These are phyloP conservation scores for Stachybotrys chartarum DNA, from an alignment of 2,329 filamentous ascomycete species.

Conservation along the genomic window DNA sequence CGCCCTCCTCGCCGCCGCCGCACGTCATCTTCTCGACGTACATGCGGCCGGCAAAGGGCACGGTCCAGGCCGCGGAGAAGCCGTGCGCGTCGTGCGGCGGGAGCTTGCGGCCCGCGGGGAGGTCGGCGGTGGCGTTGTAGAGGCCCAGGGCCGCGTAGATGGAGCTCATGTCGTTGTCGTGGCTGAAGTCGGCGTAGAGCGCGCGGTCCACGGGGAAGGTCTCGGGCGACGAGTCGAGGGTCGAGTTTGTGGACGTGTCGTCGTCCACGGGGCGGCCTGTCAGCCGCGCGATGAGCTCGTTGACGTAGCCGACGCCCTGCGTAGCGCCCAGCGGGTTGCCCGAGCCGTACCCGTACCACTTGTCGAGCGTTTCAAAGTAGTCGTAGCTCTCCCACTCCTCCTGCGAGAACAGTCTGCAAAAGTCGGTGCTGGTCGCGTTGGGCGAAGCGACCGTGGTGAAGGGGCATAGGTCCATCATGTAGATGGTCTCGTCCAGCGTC, in stretches of 20 bases:
- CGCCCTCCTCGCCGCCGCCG: constrained; percentile 7
- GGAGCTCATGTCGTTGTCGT: constrained; percentile 80
- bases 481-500: constrained; percentile 53
- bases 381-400: constrained; percentile 73
- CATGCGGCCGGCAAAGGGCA: constrained; percentile 73
- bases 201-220: constrained; percentile 66
- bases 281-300: constrained; percentile 78
- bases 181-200: constrained; percentile 84
- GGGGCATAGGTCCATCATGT: constrained; percentile 83
- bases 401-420: constrained; percentile 68
- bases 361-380: constrained; percentile 72
- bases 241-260: constrained; percentile 68
- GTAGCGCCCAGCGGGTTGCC: constrained; percentile 76
- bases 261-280: constrained; percentile 64
- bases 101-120: constrained; percentile 43
- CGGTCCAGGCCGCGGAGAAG: constrained; percentile 69
- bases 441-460: constrained; percentile 69
- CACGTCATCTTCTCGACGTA: constrained; percentile 88
- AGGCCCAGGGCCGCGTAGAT: constrained; percentile 73
- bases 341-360: constrained; percentile 75
- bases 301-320: constrained; percentile 80
- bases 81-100: constrained; percentile 51
- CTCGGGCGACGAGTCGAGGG: constrained; percentile 56
- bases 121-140: constrained; percentile 57
- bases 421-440: constrained; percentile 48